A percentile compares a stretch with the other conserved stretches of the same genome.
phyloP scores from a whole-genome alignment of 2,329 filamentous ascomycete genomes.

The Colletotrichum tabaci region DNA sequence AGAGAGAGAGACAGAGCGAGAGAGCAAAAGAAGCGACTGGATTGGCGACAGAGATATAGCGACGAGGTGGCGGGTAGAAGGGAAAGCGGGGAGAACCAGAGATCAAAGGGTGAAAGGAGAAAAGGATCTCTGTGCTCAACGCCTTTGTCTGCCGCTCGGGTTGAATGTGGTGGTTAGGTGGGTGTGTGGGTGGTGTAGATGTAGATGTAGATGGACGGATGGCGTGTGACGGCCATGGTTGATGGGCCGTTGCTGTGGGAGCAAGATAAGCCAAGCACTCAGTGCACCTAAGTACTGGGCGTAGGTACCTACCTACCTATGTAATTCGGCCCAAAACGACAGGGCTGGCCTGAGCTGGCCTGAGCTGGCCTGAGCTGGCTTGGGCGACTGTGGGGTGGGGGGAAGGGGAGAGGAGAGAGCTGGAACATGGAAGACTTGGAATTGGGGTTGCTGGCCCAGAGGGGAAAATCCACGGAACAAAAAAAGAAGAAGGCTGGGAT shows the following conservation, averaged over 20 bases:
- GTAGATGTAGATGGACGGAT: constrained; percentile 7
- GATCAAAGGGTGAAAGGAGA: constrained; percentile 23
- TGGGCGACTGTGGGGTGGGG: neutral
- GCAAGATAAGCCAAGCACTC: constrained; percentile 32
- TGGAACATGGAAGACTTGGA: neutral
- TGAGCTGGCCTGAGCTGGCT: constrained; percentile 13
- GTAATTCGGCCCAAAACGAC: neutral
- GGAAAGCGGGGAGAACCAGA: neutral
- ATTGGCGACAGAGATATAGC: constrained; percentile 15
- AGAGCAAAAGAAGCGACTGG: neutral
- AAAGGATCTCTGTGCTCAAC: constrained; percentile 31
- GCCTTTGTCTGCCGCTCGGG: constrained; percentile 38
- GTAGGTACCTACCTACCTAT: too few relatives aligned
- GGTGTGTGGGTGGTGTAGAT: constrained; percentile 2
- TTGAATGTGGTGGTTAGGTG: constrained; percentile 7
- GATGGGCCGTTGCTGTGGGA: constrained; percentile 43
- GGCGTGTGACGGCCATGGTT: constrained; percentile 36
- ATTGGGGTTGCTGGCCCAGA: neutral
- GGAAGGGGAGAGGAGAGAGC: neutral
- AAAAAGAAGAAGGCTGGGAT: constrained; percentile 34
- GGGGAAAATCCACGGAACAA: constrained; percentile 20
- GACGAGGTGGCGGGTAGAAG: constrained; percentile 4
- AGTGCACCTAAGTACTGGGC: neutral
- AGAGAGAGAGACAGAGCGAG: neutral
- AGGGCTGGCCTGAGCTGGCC: neutral